Evolutionary conservation across 2,329 filamentous ascomycete genomes (phyloP).

Genomic region (Microascus cirrosus): DNA sequence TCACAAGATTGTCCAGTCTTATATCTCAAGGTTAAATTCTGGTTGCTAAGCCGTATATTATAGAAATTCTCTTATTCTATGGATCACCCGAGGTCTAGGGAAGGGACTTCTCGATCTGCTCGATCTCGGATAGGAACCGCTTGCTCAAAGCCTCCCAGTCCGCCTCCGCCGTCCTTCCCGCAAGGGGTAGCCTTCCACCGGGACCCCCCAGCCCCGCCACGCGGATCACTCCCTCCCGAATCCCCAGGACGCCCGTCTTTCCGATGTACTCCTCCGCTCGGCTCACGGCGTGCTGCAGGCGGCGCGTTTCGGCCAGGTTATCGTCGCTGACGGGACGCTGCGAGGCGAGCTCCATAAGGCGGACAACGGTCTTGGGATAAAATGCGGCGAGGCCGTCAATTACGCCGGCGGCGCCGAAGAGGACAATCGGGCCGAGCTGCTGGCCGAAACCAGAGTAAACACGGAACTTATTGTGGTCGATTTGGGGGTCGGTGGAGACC

Average conservation of each 20-base stretch:
- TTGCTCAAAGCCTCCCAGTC: slow-evolving; percentile 46
- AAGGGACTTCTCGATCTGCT: slow-evolving; percentile 26
- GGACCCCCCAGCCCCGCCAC: slow-evolving; percentile 47
- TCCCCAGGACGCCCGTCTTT: slow-evolving; percentile 48
- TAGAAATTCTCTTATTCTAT: neutral
- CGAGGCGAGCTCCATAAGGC: slow-evolving; percentile 37
- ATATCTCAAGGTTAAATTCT: neutral
- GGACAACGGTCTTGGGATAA: slow-evolving; percentile 52
- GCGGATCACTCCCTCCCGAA: slow-evolving; percentile 51
- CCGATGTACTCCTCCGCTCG: slow-evolving; percentile 51
- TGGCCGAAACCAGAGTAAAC: slow-evolving; percentile 56
- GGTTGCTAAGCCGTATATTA: neutral
- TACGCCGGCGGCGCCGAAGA: slow-evolving; percentile 46
- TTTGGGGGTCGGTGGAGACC: slow-evolving; percentile 45
- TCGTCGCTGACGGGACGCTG: slow-evolving; percentile 20
- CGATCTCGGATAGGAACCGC: slow-evolving; percentile 27
- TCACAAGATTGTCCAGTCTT: too few relatives aligned
- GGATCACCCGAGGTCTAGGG: neutral
- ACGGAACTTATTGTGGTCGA: slow-evolving; percentile 47
- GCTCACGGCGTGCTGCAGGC: slow-evolving; percentile 50
- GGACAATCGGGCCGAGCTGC: slow-evolving; percentile 49
- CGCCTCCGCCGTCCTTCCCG: slow-evolving; percentile 45
- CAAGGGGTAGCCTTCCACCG: slow-evolving; percentile 47
- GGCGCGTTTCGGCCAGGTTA: slow-evolving; percentile 35
- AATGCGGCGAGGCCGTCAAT: slow-evolving; percentile 53